phyloP scores from a whole-genome alignment of 73 alveolate species.

The Paramecium caudatum region DNA sequence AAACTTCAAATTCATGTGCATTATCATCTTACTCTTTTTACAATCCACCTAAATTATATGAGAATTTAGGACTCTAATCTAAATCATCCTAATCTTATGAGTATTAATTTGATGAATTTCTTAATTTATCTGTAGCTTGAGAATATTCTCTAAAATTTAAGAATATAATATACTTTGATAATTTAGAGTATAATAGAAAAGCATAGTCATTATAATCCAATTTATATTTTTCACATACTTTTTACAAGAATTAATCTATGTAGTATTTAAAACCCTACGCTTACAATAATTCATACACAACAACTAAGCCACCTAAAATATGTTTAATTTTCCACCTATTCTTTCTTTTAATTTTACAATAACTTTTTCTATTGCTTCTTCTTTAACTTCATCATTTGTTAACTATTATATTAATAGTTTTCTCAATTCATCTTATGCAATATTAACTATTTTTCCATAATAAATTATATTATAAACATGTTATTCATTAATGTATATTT shows the following conservation, averaged over 20 bases:
- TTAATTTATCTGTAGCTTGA: neutral
- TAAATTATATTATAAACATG: conserved; percentile 1
- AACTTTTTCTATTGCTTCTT: neutral
- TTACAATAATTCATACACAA: conserved; percentile 30
- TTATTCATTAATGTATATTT: neutral
- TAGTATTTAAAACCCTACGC: conserved; percentile 11
- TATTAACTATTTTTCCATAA: conserved; percentile 8
- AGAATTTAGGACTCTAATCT: neutral
- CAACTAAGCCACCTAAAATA: neutral
- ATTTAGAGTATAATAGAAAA: neutral
- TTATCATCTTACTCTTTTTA: neutral
- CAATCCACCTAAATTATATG: neutral
- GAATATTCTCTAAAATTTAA: neutral
- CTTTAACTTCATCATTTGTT: conserved; percentile 31
- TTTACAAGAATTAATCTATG: neutral
- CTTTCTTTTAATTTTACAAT: conserved; percentile 1
- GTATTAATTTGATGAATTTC: neutral
- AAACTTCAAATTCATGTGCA: neutral
- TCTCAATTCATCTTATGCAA: neutral
- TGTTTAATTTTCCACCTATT: neutral
- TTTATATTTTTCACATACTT: neutral
- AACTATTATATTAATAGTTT: neutral
- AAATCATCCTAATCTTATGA: neutral
- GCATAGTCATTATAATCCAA: neutral
- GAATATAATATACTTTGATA: neutral